Evolutionary conservation across 73 alveolate species (phyloP), one percentile per base, ranked within the genome.

Genomic region (Halteria grandinella): DNA sequence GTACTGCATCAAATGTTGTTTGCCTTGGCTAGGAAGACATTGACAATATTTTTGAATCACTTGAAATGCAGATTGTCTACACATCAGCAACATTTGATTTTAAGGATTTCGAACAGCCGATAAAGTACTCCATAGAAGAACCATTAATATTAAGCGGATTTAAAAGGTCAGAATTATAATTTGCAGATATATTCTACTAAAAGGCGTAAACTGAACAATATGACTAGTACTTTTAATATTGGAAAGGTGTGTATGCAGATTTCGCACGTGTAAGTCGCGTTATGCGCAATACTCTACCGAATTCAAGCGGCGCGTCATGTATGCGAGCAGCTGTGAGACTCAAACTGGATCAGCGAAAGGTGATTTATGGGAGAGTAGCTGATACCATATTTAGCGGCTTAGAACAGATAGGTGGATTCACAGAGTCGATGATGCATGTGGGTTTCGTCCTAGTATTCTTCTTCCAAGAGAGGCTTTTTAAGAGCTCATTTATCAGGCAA

Each of bases 351-450:
- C n/a, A n/a, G 24, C 37, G 77, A 60, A 39, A 34, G 29, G 48
- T 60, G 18, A 5, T 24, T 21, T 60, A 10, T 34, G 77, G 77
- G 5, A 60, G 37, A n/a, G 40, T 60, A 3, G 21, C 43, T 12
- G 77, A 60, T 60, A 60, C 37, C 43, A 12, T 60, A 40, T 40
- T 60, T 25, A 59, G 37, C 18, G 43, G 60, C 10, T 21, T 60
- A 40, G 77, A 60, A 23, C 37, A 60, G 29, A 37, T 60, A 12
- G 77, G 77, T 6, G 77, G 77, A 8, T 60, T 60, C 25, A 60
- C 37, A 21, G 77, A 59, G 7, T 55, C 59, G 5, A 60, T 60
- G 41, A 40, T 60, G 37, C 43, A 55, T 6, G 37, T 60, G 27
- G 77, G 77, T 10, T 60, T 60, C 8, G 14, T 60, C 18, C 43